Evolutionary conservation across 1,284 basidiomycete genomes (phyloP).

Genomic region (Exobasidium cylindrosporum): DNA sequence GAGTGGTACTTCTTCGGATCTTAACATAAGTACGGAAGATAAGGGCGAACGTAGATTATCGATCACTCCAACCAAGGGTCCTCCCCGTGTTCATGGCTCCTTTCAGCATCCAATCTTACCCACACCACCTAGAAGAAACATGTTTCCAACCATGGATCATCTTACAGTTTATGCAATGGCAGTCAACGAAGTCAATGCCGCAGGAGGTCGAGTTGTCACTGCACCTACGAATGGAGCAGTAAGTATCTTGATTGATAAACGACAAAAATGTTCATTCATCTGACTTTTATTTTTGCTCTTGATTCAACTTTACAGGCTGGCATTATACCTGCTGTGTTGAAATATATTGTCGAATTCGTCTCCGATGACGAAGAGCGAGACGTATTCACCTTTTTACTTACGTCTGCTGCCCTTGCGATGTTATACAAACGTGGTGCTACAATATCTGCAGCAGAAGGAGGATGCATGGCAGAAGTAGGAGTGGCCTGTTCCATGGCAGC

Average conservation of each 20-base stretch:
- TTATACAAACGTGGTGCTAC: slow-evolving; percentile 95
- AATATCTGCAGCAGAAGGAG: slow-evolving; percentile 80
- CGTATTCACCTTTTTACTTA: slow-evolving; percentile 78
- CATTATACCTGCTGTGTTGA: slow-evolving; percentile 80
- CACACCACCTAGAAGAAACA: slow-evolving; percentile 68
- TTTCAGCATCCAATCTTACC: slow-evolving; percentile 75
- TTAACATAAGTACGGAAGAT: neutral
- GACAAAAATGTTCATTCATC: too few species aligned
- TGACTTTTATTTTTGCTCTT: too few species aligned
- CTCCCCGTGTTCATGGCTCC: slow-evolving; percentile 59
- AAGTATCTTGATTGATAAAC: too few species aligned
- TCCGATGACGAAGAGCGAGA: slow-evolving; percentile 83
- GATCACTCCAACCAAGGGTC: neutral
- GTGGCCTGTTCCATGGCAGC: slow-evolving; percentile 88
- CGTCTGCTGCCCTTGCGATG: slow-evolving; percentile 85
- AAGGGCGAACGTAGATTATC: neutral
- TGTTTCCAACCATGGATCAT: slow-evolving; percentile 90
- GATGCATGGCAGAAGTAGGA: slow-evolving; percentile 46
- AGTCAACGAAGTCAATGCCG: slow-evolving; percentile 73
- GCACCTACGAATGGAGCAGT: slow-evolving; percentile 74
- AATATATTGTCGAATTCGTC: slow-evolving; percentile 85
- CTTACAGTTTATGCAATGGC: slow-evolving; percentile 61
- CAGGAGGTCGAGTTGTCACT: slow-evolving; percentile 88
- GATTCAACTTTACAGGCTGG: slow-evolving; percentile 62
- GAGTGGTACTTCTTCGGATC: neutral